Percentiles rank a stretch among this genome's conserved stretches.
phyloP scores from a whole-genome alignment of 2,329 filamentous ascomycete species.

The Chalara sp. region DNA sequence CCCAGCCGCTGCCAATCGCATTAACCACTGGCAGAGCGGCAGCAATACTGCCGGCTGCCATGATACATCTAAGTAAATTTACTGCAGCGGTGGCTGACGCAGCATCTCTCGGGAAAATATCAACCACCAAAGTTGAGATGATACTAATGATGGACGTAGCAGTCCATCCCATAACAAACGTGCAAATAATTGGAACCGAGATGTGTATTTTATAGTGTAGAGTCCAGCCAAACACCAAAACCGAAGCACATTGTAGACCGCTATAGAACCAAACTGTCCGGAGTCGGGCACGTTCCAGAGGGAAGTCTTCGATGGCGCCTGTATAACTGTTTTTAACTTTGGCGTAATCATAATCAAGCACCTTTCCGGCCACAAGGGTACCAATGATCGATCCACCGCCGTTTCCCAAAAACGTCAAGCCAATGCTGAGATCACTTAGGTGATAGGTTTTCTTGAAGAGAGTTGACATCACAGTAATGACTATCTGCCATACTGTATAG shows the following conservation, averaged over 20 bases:
- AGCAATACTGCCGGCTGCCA: conserved; percentile 28
- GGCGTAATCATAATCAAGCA: conserved; percentile 62
- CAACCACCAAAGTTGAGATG: conserved; percentile 28
- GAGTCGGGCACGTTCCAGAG: conserved; percentile 32
- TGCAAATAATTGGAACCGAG: conserved; percentile 24
- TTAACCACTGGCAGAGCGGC: conserved; percentile 22
- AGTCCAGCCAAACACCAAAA: conserved; percentile 31
- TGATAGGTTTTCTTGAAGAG: conserved; percentile 18
- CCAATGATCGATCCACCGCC: conserved; percentile 41
- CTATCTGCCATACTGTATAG: conserved; percentile 22
- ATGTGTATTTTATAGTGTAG: conserved; percentile 27
- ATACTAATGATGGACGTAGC: conserved; percentile 28
- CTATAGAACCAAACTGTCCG: conserved; percentile 28
- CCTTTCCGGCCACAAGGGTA: conserved; percentile 40
- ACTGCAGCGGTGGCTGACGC: conserved; percentile 29
- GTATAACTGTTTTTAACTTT: conserved; percentile 30
- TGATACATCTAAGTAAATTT: conserved; percentile 28
- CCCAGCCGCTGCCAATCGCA: conserved; percentile 20
- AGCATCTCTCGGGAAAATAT: conserved; percentile 26
- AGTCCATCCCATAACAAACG: conserved; percentile 29
- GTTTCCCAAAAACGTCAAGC: conserved; percentile 30
- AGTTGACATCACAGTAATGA: conserved; percentile 19
- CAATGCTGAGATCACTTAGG: conserved; percentile 19
- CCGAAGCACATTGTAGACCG: conserved; percentile 28
- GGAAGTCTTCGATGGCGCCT: conserved; percentile 28